phyloP scores from a whole-genome alignment of 192 early-diverging fungal genomes.

The Coemansia asiatica region DNA sequence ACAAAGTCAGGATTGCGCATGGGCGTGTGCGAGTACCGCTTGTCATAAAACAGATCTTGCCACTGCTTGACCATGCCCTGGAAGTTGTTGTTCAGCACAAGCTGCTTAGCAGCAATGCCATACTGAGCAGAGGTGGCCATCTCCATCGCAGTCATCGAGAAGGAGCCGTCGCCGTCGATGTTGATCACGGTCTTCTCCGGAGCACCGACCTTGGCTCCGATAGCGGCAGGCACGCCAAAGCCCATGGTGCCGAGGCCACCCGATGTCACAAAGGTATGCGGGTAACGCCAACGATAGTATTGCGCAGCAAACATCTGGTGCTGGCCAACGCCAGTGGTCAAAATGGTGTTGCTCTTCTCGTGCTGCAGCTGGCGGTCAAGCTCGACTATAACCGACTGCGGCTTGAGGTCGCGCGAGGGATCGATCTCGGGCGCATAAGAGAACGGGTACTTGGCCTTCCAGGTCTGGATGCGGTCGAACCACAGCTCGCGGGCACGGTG shows the following conservation, averaged over 20 bases:
- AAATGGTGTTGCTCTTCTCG: slow-evolving; percentile 89
- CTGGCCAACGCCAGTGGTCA: slow-evolving; percentile 96
- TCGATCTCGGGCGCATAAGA: slow-evolving; percentile 64
- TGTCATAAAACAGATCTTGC: slow-evolving; percentile 97
- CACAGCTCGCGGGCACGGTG: slow-evolving; percentile 73
- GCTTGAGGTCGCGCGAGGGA: slow-evolving; percentile 73
- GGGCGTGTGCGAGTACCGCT: slow-evolving; percentile 89
- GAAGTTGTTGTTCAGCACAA: slow-evolving; percentile 98
- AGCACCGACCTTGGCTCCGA: slow-evolving; percentile 94
- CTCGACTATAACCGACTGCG: slow-evolving; percentile 93
- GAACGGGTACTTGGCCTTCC: slow-evolving; percentile 96
- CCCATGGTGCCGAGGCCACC: slow-evolving; percentile 99
- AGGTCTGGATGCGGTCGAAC: slow-evolving; percentile 77
- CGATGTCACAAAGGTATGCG: slow-evolving; percentile 87
- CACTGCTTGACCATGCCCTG: slow-evolving; percentile 97
- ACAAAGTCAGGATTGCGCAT: slow-evolving; percentile 99
- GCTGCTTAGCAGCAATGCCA: slow-evolving; percentile 95
- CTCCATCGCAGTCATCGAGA: slow-evolving; percentile 99
- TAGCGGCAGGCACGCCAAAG: slow-evolving; percentile 92
- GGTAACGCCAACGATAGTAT: slow-evolving; percentile 88
- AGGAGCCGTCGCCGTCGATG: slow-evolving; percentile 97
- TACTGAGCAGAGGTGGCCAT: slow-evolving; percentile 96
- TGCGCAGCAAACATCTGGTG: slow-evolving; percentile 99
- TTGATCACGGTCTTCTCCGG: slow-evolving; percentile 96
- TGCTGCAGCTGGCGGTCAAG: slow-evolving; percentile 78